Percentiles rank a stretch among this genome's conserved stretches.
Conservation (phyloP, 768 basidiomycete genomes). For the Panaeolus cyanescens region DNA sequence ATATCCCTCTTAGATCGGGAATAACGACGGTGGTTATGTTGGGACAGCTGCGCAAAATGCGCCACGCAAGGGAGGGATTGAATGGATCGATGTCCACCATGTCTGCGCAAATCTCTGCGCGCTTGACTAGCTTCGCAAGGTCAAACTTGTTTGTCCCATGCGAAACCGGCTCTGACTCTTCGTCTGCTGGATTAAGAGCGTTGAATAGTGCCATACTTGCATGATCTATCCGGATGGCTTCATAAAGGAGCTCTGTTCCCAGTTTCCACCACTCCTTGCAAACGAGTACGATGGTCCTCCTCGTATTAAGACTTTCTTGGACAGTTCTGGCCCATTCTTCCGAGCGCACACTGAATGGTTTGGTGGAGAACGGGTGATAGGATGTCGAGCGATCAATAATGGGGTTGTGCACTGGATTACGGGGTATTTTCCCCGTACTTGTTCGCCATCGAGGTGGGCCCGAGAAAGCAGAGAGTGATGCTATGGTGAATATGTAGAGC, state of each 20-base stretch:
- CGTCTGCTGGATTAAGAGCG: conserved; percentile 1
- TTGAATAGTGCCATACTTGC: conserved; percentile 6
- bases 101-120: conserved; percentile 6
- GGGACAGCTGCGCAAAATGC: conserved; percentile 5
- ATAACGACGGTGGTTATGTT: neutral
- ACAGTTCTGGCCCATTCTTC: neutral
- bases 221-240: conserved; percentile 10
- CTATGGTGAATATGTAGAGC: neutral
- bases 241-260: conserved; percentile 12
- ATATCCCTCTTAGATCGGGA: conserved; percentile 1
- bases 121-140: conserved; percentile 8
- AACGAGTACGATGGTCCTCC: conserved; percentile 7
- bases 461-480: neutral
- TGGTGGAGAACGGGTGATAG: neutral
- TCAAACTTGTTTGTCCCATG: neutral
- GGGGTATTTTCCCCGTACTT: neutral
- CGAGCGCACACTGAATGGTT: neutral
- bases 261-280: conserved; percentile 13
- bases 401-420: neutral
- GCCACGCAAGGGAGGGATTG: conserved; percentile 6
- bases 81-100: conserved; percentile 11
- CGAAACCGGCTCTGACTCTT: neutral
- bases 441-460: neutral
- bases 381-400: neutral
- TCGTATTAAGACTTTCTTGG: conserved; percentile 2